Base-by-base conservation (phyloP, 73 alveolate genomes). In the Paramecium caudatum region DNA sequence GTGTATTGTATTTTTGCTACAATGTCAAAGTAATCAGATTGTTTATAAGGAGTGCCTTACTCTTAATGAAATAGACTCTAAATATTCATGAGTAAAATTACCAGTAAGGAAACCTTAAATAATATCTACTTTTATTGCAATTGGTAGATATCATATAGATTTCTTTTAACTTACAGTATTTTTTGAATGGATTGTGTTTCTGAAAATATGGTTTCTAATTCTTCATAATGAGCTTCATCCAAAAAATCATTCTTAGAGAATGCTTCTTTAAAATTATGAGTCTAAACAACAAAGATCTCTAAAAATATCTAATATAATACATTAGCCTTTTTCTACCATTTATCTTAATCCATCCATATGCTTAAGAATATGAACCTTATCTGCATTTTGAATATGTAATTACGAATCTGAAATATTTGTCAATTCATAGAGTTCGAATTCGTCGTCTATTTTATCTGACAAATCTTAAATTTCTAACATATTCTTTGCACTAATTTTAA, bases 11-110 rank as follows among this genome's bases (percentile, higher is more conserved):
- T 30, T 12, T 65, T 65, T 36, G 34, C 34, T 5, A 43, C 49
- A 36, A 65, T 36, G 34, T 65, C 49, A 30, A 65, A 65, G 34
- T 65, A 65, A 33, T 65, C 83, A 12, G 83, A 30, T 65, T 65
- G 49, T n/a, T 33, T 30, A 65, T 65, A 65, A 3, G 83, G 83
- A 32, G 21, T 65, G 34, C 32, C 27, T n/a, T 16, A 16, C 34
- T 65, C 83, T 65, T 65, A 65, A 55, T 27, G 23, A 55, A 55
- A 55, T 4, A 21, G 46, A 55, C 80, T 55, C 80, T 55, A 55
- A n/a, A 19, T 5, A 55, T 19, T 55, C 9, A 2, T 55, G 7
- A 3, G 2, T 36, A 32, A 10, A 33, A 65, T 32, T 65, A 65
- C 83, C 83, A 65, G 10, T 32, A 65, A 33, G 27, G 16, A 43